Evolutionary conservation across 345 rosid genomes (phyloP).

Genomic region (Aurinia saxatilis): DNA sequence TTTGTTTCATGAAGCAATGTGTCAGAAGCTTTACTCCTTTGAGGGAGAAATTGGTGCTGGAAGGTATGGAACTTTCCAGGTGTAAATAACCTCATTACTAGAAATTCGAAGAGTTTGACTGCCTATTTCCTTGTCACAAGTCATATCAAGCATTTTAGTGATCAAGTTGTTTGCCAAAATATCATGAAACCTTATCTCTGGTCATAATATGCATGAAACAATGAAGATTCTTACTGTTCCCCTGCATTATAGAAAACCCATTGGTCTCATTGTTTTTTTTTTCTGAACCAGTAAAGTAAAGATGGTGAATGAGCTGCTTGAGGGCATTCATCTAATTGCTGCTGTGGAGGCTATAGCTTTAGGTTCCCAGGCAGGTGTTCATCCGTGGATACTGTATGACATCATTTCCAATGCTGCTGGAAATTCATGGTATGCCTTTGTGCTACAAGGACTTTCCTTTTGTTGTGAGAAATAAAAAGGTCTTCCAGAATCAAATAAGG

Average conservation of each 20-base stretch:
- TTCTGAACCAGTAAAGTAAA: slow-evolving; percentile 53
- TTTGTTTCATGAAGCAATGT: slow-evolving; percentile 54
- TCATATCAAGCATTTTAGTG: neutral
- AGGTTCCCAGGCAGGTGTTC: slow-evolving; percentile 59
- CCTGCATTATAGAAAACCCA: neutral
- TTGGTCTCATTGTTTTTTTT: neutral
- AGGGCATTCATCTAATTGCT: slow-evolving; percentile 85
- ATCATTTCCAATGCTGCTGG: slow-evolving; percentile 98
- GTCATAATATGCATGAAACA: slow-evolving; percentile 1
- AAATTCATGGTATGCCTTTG: slow-evolving; percentile 71
- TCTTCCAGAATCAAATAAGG: neutral
- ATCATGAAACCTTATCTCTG: neutral
- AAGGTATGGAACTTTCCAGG: slow-evolving; percentile 47
- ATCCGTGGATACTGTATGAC: slow-evolving; percentile 93
- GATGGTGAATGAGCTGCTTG: slow-evolving; percentile 73
- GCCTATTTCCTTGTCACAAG: neutral
- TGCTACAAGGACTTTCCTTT: neutral
- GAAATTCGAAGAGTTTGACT: neutral
- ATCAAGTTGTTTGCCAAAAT: neutral
- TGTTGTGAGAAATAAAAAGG: neutral
- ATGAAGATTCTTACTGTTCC: neutral
- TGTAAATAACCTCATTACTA: slow-evolving; percentile 5
- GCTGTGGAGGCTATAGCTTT: slow-evolving; percentile 85
- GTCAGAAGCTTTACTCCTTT: slow-evolving; percentile 55
- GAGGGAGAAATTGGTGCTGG: slow-evolving; percentile 80